Evolutionary conservation across 2,329 filamentous ascomycete species (phyloP).

Genomic region (Alternaria longipes): DNA sequence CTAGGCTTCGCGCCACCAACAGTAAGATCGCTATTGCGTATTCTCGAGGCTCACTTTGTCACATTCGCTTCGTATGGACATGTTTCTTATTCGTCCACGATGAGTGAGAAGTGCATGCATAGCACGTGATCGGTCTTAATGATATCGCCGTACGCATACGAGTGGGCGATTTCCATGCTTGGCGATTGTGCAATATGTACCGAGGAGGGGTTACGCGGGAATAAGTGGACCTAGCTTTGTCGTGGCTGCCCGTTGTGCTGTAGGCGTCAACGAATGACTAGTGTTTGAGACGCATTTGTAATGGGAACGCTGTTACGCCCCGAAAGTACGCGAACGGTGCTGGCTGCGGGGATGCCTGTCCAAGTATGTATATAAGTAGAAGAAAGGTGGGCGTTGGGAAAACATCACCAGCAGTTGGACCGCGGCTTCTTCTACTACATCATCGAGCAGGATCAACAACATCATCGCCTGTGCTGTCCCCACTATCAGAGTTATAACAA

Average conservation of each 20-base stretch:
- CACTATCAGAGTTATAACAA: not conserved
- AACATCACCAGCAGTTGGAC: constrained; percentile 2
- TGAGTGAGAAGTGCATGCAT: not conserved
- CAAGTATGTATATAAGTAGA: constrained; percentile 6
- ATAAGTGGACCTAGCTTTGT: not conserved
- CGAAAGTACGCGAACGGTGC: not conserved
- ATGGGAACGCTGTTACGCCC: not conserved
- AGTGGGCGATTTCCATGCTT: not conserved
- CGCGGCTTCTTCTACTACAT: constrained; percentile 1
- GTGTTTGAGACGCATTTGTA: not conserved
- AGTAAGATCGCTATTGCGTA: not conserved
- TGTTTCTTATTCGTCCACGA: not conserved
- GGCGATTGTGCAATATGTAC: not conserved
- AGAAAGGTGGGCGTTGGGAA: not conserved
- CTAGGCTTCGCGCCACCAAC: not conserved
- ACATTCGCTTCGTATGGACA: not conserved
- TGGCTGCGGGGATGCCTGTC: not conserved
- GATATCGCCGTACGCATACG: not conserved
- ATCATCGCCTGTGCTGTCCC: constrained; percentile 8
- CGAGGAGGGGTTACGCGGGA: not conserved
- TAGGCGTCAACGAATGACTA: not conserved
- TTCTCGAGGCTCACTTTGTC: not conserved
- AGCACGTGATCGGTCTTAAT: not conserved
- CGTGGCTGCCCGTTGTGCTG: not conserved
- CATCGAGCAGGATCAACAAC: not conserved